Percentiles rank a stretch among this genome's conserved stretches.
These are phyloP conservation scores for Rubroboletus pulcherrimus DNA, from an alignment of 768 basidiomycete species.

Conservation along the genomic window DNA sequence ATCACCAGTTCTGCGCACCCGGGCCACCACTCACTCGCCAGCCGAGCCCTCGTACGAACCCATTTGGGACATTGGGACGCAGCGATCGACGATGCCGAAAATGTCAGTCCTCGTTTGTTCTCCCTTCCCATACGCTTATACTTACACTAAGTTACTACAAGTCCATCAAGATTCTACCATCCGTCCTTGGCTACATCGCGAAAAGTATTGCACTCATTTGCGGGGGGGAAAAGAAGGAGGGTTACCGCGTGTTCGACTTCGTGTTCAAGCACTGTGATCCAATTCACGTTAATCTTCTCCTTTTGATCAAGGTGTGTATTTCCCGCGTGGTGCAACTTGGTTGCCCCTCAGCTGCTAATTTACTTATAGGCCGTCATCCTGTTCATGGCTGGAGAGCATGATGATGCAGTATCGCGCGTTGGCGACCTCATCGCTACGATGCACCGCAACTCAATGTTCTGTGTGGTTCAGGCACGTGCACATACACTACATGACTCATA, in stretches of 20 bases:
- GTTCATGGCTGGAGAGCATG: background rate
- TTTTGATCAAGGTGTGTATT: conserved; percentile 5
- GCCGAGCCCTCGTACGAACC: too few relatives aligned
- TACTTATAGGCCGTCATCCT: background rate
- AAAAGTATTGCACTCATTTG: conserved; percentile 1
- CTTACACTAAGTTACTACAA: background rate
- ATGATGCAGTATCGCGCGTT: too few relatives aligned
- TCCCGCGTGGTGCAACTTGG: too few relatives aligned
- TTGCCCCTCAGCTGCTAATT: background rate
- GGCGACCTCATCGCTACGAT: background rate
- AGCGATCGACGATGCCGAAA: background rate
- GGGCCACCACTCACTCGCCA: too few relatives aligned
- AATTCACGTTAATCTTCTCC: background rate
- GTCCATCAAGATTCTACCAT: conserved; percentile 5
- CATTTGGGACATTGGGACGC: background rate
- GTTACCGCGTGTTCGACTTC: background rate
- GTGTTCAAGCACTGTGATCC: background rate
- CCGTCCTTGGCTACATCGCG: conserved; percentile 5
- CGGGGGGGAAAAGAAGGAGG: background rate
- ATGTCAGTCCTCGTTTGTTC: background rate
- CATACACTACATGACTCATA: too few relatives aligned
- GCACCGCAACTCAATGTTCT: background rate
- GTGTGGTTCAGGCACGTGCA: background rate
- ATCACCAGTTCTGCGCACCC: too few relatives aligned
- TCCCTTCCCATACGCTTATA: background rate